Evolutionary conservation across 2,329 filamentous ascomycete species (phyloP).

Genomic region (Septoria linicola): DNA sequence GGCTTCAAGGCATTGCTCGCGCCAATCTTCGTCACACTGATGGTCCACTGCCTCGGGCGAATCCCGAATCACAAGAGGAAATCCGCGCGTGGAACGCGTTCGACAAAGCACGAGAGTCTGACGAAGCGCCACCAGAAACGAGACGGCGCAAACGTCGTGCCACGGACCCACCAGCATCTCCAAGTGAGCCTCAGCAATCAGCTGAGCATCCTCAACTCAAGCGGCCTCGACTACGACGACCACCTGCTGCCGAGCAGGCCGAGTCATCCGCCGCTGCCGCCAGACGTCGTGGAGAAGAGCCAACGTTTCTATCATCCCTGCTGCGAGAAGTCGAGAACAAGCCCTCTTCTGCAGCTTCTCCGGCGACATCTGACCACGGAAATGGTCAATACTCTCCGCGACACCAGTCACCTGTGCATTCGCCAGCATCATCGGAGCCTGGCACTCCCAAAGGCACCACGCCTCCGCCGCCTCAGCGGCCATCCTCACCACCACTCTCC

Average conservation of each 20-base stretch:
- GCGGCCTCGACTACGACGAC: slow-evolving; percentile 61
- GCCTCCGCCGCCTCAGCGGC: slow-evolving; percentile 65
- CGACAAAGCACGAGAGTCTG: slow-evolving; percentile 74
- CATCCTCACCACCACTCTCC: slow-evolving; percentile 68
- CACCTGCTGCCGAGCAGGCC: slow-evolving; percentile 47
- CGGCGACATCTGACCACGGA: slow-evolving; percentile 35
- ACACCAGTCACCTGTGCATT: slow-evolving; percentile 65
- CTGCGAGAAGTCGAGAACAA: slow-evolving; percentile 79
- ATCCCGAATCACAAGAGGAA: slow-evolving; percentile 75
- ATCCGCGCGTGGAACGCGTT: slow-evolving; percentile 85
- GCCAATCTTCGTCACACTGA: slow-evolving; percentile 50
- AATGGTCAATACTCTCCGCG: slow-evolving; percentile 41
- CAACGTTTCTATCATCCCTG: slow-evolving; percentile 82
- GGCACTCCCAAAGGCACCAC: slow-evolving; percentile 66
- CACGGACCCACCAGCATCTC: slow-evolving; percentile 68
- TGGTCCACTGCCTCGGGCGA: slow-evolving; percentile 39
- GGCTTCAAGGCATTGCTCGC: slow-evolving; percentile 49
- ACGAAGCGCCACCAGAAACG: slow-evolving; percentile 43
- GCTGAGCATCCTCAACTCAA: slow-evolving; percentile 72
- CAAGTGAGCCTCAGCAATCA: slow-evolving; percentile 59
- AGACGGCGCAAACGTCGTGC: slow-evolving; percentile 71
- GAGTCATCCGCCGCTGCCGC: slow-evolving; percentile 38
- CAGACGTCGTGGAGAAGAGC: slow-evolving; percentile 50
- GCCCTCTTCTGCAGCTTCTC: slow-evolving; percentile 39
- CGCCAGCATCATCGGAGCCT: slow-evolving; percentile 62